Evolutionary conservation across 1,284 basidiomycete species (phyloP).

Genomic region (Cryptococcus hybrid): DNA sequence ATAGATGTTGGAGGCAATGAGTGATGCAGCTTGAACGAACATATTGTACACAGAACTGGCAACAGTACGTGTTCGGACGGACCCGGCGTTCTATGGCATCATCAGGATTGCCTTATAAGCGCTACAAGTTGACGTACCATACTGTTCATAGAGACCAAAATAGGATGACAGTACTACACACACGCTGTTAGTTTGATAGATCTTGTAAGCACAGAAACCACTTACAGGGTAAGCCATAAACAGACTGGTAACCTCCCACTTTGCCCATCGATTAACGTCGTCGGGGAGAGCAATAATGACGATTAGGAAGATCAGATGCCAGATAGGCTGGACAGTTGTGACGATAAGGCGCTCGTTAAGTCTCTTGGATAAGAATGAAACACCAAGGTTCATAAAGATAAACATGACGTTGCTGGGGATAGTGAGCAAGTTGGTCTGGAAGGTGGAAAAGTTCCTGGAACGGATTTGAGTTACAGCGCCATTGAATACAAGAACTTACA

Average conservation of each 20-base stretch:
- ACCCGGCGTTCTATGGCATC: conserved; percentile 14
- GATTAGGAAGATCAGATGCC: conserved; percentile 34
- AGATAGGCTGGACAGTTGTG: conserved; percentile 22
- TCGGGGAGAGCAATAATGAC: conserved; percentile 25
- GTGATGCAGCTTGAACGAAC: conserved; percentile 17
- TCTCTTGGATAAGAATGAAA: conserved; percentile 8
- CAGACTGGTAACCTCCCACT: conserved; percentile 21
- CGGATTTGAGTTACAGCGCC: conserved; percentile 47
- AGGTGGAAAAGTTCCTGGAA: conserved; percentile 60
- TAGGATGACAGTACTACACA: conserved; percentile 22
- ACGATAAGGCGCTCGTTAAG: conserved; percentile 22
- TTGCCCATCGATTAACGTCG: conserved; percentile 19
- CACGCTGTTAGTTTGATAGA: too few relatives aligned
- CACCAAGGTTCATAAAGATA: conserved; percentile 52
- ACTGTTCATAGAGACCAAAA: conserved; percentile 29
- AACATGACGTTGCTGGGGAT: conserved; percentile 44
- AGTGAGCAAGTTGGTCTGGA: conserved; percentile 61
- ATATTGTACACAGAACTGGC: conserved; percentile 28
- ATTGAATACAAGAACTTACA: conserved; percentile 46
- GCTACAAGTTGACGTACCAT: conserved; percentile 4
- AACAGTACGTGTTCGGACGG: conserved; percentile 23
- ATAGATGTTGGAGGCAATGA: conserved; percentile 29
- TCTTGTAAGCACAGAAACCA: too few relatives aligned
- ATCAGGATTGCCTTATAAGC: background rate
- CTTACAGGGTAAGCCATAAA: conserved; percentile 17